Percentiles rank a stretch among this genome's conserved stretches.
phyloP scores from a whole-genome alignment of 2,329 filamentous ascomycete species.

The Aureobasidium sp. region DNA sequence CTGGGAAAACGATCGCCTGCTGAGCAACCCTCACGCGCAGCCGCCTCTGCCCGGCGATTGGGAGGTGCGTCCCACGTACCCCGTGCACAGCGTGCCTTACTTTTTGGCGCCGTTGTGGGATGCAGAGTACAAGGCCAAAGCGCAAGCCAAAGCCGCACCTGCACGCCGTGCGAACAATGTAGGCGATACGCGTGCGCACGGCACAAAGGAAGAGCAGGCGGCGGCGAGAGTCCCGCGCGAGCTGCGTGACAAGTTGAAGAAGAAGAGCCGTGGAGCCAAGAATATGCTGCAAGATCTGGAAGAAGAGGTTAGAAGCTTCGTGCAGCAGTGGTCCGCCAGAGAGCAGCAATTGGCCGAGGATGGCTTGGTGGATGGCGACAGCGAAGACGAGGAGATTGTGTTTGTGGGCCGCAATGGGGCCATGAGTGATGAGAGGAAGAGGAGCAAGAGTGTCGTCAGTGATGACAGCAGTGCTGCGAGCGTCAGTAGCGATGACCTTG shows the following conservation, averaged over 20 bases:
- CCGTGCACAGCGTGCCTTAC: constrained; percentile 73
- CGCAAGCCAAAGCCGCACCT: constrained; percentile 25
- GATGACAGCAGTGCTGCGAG: constrained; percentile 2
- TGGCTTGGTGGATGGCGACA: constrained; percentile 40
- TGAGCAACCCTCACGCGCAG: constrained; percentile 78
- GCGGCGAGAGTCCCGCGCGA: constrained; percentile 64
- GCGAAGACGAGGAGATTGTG: constrained; percentile 79
- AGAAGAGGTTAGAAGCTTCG: constrained; percentile 71
- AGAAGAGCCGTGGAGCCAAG: constrained; percentile 71
- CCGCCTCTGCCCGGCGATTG: constrained; percentile 79
- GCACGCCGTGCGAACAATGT: constrained; percentile 25
- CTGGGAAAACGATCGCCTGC: constrained; percentile 92
- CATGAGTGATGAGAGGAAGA: constrained; percentile 52
- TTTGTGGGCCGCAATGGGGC: constrained; percentile 68
- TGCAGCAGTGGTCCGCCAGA: constrained; percentile 53
- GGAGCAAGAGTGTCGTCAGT: constrained; percentile 42
- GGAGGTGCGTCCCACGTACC: constrained; percentile 74
- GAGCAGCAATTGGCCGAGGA: constrained; percentile 45
- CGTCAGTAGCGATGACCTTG: constrained; percentile 36
- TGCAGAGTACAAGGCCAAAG: constrained; percentile 39
- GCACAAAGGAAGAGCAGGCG: constrained; percentile 36
- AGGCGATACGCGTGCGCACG: constrained; percentile 20
- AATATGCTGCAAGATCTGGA: constrained; percentile 78
- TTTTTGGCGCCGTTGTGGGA: constrained; percentile 86
- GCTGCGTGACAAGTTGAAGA: constrained; percentile 76